A percentile compares a stretch with the other conserved stretches of the same genome.
phyloP scores from a whole-genome alignment of 495 filamentous ascomycete genomes.

The Xylaria venustula region DNA sequence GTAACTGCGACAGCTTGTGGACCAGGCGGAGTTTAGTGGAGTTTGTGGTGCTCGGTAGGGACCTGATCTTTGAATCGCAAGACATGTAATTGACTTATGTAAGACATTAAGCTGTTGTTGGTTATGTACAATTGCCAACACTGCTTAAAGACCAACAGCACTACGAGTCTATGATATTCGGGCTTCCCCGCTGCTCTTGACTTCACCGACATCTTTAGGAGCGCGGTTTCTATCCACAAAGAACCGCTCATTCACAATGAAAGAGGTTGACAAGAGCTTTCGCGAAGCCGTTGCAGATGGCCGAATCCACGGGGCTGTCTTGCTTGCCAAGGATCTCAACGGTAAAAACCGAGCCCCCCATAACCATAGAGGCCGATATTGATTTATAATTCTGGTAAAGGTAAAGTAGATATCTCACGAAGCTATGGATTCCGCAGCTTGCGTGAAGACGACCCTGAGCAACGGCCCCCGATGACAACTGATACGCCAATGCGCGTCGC shows the following conservation, averaged over 20 bases:
- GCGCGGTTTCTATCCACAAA: too few relatives aligned
- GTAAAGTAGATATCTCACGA: conserved; percentile 7
- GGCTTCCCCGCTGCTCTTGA: too few relatives aligned
- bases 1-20: neutral
- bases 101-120: neutral
- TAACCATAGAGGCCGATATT: neutral
- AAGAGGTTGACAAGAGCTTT: conserved; percentile 6
- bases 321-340: conserved; percentile 10
- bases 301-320: conserved; percentile 9
- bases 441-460: neutral
- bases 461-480: conserved; percentile 2
- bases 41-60: neutral
- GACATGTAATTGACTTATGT: neutral
- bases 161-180: too few relatives aligned
- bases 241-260: neutral
- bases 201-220: too few relatives aligned
- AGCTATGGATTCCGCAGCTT: conserved; percentile 13
- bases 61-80: neutral
- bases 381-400: neutral
- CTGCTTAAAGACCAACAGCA: too few relatives aligned
- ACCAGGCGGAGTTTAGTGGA: neutral
- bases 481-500: conserved; percentile 15
- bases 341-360: neutral
- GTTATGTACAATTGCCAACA: too few relatives aligned
- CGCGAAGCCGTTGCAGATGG: conserved; percentile 9